Evolutionary conservation across 83 land plant species (phyloP).

Genomic region (Picea abies): DNA sequence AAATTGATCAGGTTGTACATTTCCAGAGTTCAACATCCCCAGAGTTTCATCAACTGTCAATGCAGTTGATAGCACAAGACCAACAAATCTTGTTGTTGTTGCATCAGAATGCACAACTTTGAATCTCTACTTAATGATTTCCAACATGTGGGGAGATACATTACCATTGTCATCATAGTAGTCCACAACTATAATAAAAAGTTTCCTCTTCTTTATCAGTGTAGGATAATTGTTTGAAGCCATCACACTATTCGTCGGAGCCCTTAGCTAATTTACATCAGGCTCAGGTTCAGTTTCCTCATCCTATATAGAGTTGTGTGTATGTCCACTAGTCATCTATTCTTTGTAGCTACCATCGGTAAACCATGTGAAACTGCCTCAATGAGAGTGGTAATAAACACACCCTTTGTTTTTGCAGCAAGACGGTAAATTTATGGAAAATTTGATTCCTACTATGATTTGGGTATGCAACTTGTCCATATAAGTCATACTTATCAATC

Average conservation of each 20-base stretch:
- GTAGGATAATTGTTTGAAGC: constrained; percentile 47
- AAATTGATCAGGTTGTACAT: constrained; percentile 59
- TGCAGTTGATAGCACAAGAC: constrained; percentile 77
- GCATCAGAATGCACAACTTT: constrained; percentile 41
- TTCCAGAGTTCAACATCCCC: constrained; percentile 48
- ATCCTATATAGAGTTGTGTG: no score
- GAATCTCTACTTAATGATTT: constrained; percentile 44
- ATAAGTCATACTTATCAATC: no score
- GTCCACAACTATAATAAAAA: constrained; percentile 77
- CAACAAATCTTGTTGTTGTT: constrained; percentile 43
- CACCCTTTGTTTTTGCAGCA: no score
- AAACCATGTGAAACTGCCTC: no score
- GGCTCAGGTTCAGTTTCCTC: no score
- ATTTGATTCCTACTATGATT: no score
- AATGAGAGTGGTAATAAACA: no score
- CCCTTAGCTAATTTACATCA: background rate
- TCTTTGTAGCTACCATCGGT: no score
- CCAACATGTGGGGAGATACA: constrained; percentile 57
- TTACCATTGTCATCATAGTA: constrained; percentile 55
- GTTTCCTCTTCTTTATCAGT: constrained; percentile 48
- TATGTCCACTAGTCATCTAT: no score
- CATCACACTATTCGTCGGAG: background rate
- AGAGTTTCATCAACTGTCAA: constrained; percentile 62
- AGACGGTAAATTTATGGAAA: no score
- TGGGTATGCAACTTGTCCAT: no score